These are phyloP conservation scores for Schizonepeta tenuifolia DNA, from an alignment of 257 asterid species.

Conservation along the genomic window DNA sequence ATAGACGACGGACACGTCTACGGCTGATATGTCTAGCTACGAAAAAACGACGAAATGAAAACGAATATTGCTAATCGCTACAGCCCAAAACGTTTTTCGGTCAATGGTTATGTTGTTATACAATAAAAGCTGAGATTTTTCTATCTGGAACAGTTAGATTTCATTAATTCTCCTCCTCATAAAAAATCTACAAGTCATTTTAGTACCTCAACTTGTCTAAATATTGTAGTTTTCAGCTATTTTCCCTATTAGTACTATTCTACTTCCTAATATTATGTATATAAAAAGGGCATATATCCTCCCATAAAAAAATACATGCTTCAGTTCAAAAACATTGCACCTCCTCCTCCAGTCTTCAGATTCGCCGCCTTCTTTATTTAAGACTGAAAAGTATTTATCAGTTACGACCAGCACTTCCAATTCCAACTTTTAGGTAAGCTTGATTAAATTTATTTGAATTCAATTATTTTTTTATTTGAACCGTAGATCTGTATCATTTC, in stretches of 20 bases:
- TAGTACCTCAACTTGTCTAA: neutral
- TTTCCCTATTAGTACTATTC: neutral
- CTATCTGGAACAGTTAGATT: neutral
- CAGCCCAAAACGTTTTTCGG: neutral
- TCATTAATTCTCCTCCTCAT: slow-evolving; percentile 25
- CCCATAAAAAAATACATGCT: neutral
- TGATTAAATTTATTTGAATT: neutral
- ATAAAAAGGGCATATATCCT: neutral
- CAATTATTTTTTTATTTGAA: neutral
- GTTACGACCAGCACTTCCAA: neutral
- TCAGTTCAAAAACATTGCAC: neutral
- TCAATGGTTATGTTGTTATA: neutral
- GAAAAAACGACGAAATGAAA: neutral
- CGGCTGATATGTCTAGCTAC: neutral
- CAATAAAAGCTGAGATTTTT: neutral
- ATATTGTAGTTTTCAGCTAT: neutral
- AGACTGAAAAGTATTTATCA: neutral
- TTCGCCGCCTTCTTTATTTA: neutral
- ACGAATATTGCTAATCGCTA: slow-evolving; percentile 4
- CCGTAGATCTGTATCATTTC: neutral
- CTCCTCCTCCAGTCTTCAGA: slow-evolving; percentile 3
- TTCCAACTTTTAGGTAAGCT: neutral
- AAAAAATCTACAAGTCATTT: neutral
- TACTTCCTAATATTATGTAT: neutral
- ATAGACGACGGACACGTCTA: slow-evolving; percentile 2